These are phyloP conservation scores for Hypholoma fasciculare DNA, from an alignment of 768 basidiomycete genomes.

Conservation along the genomic window DNA sequence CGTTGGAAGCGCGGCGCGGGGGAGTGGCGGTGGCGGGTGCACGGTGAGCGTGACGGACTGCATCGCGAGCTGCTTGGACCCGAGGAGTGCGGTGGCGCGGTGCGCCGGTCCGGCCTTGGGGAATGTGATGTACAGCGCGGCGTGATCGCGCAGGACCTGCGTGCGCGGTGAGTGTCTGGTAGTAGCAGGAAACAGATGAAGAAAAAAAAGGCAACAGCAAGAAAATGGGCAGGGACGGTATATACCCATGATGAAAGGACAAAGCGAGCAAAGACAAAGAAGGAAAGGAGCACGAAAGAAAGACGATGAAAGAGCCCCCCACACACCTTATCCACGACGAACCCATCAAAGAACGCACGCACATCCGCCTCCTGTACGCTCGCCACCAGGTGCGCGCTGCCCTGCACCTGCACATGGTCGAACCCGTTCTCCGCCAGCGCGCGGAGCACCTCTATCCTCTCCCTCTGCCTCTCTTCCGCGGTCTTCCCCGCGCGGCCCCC, in stretches of 20 bases:
- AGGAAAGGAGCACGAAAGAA: not conserved
- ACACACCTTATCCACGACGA: slow-evolving; percentile 73
- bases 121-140: slow-evolving; percentile 85
- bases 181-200: not conserved
- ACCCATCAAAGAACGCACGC: slow-evolving; percentile 64
- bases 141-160: slow-evolving; percentile 70
- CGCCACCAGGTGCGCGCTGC: slow-evolving; percentile 44
- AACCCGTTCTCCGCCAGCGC: slow-evolving; percentile 61
- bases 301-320: not conserved
- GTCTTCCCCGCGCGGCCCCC: slow-evolving; percentile 18
- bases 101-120: slow-evolving; percentile 58
- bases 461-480: slow-evolving; percentile 35
- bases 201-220: no score
- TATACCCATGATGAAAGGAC: no score
- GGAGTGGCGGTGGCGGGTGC: slow-evolving; percentile 39
- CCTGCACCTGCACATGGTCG: slow-evolving; percentile 66
- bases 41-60: slow-evolving; percentile 59
- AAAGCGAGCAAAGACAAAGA: no score
- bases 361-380: slow-evolving; percentile 69
- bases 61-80: slow-evolving; percentile 53
- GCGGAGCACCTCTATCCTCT: slow-evolving; percentile 41
- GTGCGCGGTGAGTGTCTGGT: not conserved
- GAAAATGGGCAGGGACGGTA: no score
- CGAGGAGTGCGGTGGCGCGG: slow-evolving; percentile 67
- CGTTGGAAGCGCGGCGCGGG: slow-evolving; percentile 37